Conservation (phyloP, 306 rosid genomes). For the Cucumis sativus region Cucumber_9930_V3 NC_026659.2:5231001-5231500, state of each 20-base stretch:
- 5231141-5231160: slow-evolving; percentile 20
- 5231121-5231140: slow-evolving; percentile 15
- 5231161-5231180: slow-evolving; percentile 13
- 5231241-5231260: not conserved
- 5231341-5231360: not conserved
- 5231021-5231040: slow-evolving; percentile 20
- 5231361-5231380: not conserved
- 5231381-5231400: not conserved
- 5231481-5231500: not conserved
- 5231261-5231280: not conserved
- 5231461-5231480: not conserved
- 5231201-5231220: not conserved
- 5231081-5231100: not conserved
- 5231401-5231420: not conserved
- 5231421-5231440: not conserved
- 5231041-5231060: slow-evolving; percentile 20
- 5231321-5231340: not conserved
- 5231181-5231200: not conserved
- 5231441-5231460: not conserved
- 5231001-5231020: slow-evolving; percentile 14
- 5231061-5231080: slow-evolving; percentile 9
- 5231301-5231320: not conserved
- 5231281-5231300: not conserved
- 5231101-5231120: not conserved
- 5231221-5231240: not conserved